Conservation (phyloP, 75 land plant genomes). For the Pinus albicaulis region DNA sequence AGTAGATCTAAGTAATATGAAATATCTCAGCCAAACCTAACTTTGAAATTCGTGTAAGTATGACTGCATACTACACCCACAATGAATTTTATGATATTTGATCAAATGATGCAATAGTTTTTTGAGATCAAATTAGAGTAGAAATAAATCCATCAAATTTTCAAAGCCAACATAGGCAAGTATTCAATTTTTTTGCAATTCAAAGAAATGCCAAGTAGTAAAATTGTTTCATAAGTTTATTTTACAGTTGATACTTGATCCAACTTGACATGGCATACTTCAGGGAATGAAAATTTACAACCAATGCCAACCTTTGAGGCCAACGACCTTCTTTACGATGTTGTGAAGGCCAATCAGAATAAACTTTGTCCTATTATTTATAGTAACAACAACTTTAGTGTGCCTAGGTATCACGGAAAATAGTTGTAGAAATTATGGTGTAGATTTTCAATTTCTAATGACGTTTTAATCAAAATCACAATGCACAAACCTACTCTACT, state of each 20-base stretch:
- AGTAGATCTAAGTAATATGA: neutral
- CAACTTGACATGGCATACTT: neutral
- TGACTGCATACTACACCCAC: too few relatives aligned
- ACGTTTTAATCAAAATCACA: too few relatives aligned
- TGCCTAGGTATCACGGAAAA: conserved; percentile 69
- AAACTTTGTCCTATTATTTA: conserved; percentile 72
- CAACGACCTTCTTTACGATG: conserved; percentile 76
- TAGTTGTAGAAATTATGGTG: too few relatives aligned
- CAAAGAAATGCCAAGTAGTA: too few relatives aligned
- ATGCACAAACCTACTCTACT: too few relatives aligned
- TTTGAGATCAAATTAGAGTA: neutral
- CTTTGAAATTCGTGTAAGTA: neutral
- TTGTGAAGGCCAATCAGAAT: conserved; percentile 72
- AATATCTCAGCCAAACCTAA: too few relatives aligned
- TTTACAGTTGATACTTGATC: too few relatives aligned
- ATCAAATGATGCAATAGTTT: neutral
- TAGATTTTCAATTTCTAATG: too few relatives aligned
- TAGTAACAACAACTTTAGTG: conserved; percentile 72
- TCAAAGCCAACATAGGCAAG: neutral
- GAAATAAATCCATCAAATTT: too few relatives aligned
- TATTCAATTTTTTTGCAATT: neutral
- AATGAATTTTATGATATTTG: neutral
- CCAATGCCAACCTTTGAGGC: conserved; percentile 77
- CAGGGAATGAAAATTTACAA: too few relatives aligned
- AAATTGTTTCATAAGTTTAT: too few relatives aligned